A percentile compares a stretch with the other conserved stretches of the same genome.
These are phyloP conservation scores for Mrakia gelida DNA, from an alignment of 768 basidiomycete genomes.

Conservation along the genomic window DNA sequence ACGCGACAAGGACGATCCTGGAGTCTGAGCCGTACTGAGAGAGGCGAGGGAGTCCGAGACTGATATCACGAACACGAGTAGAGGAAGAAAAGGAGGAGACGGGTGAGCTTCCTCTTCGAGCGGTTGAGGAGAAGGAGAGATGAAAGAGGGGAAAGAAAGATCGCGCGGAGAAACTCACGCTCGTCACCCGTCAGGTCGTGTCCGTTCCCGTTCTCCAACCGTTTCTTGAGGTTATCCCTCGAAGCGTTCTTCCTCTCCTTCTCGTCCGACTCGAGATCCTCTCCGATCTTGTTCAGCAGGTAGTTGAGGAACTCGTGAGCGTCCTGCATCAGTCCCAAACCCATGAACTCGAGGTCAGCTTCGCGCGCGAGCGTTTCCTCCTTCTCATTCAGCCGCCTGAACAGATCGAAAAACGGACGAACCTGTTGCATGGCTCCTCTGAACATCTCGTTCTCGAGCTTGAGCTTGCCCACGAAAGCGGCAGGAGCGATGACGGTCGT, in stretches of 20 bases:
- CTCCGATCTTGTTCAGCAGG: constrained; percentile 84
- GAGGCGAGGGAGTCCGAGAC: constrained; percentile 20
- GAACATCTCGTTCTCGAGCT: constrained; percentile 86
- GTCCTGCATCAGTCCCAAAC: constrained; percentile 48
- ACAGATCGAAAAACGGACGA: not conserved
- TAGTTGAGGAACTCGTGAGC: constrained; percentile 98
- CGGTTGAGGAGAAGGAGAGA: not conserved
- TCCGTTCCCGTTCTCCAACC: constrained; percentile 9
- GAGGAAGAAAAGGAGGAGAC: too few relatives aligned
- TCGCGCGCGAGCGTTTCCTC: not conserved
- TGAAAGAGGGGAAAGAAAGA: not conserved
- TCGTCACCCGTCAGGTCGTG: not conserved
- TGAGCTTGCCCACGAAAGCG: constrained; percentile 88
- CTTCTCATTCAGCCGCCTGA: not conserved
- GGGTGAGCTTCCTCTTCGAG: not conserved
- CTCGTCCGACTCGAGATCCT: constrained; percentile 77
- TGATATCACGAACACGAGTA: not conserved
- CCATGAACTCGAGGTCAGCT: not conserved
- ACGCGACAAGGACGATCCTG: not conserved
- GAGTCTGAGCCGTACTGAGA: not conserved
- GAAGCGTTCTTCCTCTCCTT: constrained; percentile 43
- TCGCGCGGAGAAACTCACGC: not conserved
- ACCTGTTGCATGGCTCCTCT: constrained; percentile 82
- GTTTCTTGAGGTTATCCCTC: constrained; percentile 19
- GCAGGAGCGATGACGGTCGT: constrained; percentile 68